phyloP scores from a whole-genome alignment of 192 early-diverging fungal species.

The Dissophora globulifera region DNA sequence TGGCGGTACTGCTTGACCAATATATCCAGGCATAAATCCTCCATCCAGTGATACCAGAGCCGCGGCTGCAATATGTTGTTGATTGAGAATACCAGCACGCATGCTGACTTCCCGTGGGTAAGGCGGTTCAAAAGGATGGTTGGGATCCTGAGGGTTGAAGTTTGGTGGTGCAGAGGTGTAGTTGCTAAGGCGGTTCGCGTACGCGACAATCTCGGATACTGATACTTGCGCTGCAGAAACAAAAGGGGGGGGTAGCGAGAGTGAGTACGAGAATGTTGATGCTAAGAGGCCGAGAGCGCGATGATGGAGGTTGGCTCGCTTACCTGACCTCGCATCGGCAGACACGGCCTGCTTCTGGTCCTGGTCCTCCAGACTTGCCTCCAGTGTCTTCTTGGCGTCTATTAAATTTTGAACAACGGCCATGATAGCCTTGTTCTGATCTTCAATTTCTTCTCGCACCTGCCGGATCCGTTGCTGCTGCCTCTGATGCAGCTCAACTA shows the following conservation, averaged over 20 bases:
- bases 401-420: constrained; percentile 50
- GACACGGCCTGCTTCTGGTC: constrained; percentile 32
- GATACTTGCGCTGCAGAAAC: constrained; percentile 28
- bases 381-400: constrained; percentile 43
- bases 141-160: constrained; percentile 56
- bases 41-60: constrained; percentile 44
- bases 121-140: constrained; percentile 60
- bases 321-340: constrained; percentile 37
- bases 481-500: constrained; percentile 62
- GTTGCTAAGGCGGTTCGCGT: constrained; percentile 61
- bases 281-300: too few relatives aligned
- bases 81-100: constrained; percentile 60
- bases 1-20: constrained; percentile 6
- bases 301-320: background rate
- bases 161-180: constrained; percentile 67
- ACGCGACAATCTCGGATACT: constrained; percentile 60
- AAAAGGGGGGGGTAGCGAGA: background rate
- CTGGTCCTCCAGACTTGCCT: constrained; percentile 35
- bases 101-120: constrained; percentile 66
- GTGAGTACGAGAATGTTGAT: too few relatives aligned
- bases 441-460: constrained; percentile 61
- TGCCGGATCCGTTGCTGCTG: constrained; percentile 58
- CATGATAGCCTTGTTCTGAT: constrained; percentile 53
- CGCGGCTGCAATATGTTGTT: constrained; percentile 58
- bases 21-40: constrained; percentile 33